Conservation (phyloP, 73 alveolate genomes). For the Paramecium caudatum region DNA sequence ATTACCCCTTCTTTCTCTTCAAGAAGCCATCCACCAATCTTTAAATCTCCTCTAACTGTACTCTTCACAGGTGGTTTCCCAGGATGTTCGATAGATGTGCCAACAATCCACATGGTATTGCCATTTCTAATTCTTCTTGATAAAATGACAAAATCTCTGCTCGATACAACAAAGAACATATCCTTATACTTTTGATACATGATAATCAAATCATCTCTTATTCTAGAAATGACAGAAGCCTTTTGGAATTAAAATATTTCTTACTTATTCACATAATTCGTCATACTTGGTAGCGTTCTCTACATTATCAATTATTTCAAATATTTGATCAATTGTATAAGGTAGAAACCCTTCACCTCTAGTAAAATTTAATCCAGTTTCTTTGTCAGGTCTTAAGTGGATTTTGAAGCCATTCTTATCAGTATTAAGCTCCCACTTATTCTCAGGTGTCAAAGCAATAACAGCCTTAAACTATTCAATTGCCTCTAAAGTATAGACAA, state of each 20-base stretch:
- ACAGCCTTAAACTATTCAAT: neutral
- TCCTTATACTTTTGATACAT: neutral
- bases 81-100: neutral
- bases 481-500: neutral
- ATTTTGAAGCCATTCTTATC: conserved; percentile 43
- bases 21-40: conserved; percentile 39
- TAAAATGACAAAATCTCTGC: conserved; percentile 40
- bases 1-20: conserved; percentile 65
- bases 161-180: conserved; percentile 24
- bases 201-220: conserved; percentile 3
- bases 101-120: neutral
- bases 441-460: conserved; percentile 20
- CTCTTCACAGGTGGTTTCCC: neutral
- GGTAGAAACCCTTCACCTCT: conserved; percentile 57
- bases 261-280: conserved; percentile 48
- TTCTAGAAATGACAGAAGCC: neutral
- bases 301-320: neutral
- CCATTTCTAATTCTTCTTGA: neutral
- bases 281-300: conserved; percentile 5
- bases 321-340: neutral
- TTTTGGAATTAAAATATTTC: neutral
- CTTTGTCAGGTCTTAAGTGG: conserved; percentile 7
- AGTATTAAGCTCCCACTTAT: conserved; percentile 13
- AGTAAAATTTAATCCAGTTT: conserved; percentile 5
- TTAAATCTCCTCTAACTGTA: conserved; percentile 27